A percentile compares a stretch with the other conserved stretches of the same genome.
Conservation (phyloP, 495 filamentous ascomycete genomes). For the Evansstolkia leycettana region DNA sequence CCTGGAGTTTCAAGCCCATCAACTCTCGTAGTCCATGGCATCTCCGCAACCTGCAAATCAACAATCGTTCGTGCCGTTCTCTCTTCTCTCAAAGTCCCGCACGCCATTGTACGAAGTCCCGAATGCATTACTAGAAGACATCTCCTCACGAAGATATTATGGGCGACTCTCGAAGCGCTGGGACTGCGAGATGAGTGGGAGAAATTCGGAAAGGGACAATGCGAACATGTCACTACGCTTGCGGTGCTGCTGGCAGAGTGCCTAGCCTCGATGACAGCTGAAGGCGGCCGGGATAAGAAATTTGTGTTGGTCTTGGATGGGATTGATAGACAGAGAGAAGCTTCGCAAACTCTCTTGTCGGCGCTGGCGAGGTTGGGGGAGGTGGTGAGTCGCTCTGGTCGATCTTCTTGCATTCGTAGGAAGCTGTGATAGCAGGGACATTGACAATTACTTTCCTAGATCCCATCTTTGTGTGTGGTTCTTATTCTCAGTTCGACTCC, state of each 20-base stretch:
- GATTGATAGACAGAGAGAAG: constrained; percentile 80
- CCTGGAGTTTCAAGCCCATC: constrained; percentile 30
- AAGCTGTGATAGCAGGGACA: background rate
- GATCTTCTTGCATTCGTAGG: background rate
- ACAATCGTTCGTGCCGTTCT: constrained; percentile 55
- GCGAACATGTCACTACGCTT: constrained; percentile 67
- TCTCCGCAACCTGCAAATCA: constrained; percentile 88
- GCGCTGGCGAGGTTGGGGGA: constrained; percentile 70
- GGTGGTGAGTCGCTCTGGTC: constrained; percentile 37
- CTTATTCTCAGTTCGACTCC: constrained; percentile 63
- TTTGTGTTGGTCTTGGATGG: constrained; percentile 83
- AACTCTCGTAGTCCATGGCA: constrained; percentile 68
- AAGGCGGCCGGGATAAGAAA: constrained; percentile 22
- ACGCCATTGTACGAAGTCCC: constrained; percentile 61
- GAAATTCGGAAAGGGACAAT: constrained; percentile 40
- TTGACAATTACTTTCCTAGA: constrained; percentile 36
- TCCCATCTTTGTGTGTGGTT: constrained; percentile 65
- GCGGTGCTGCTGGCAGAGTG: constrained; percentile 53
- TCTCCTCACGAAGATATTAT: constrained; percentile 54
- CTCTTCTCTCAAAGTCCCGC: constrained; percentile 35
- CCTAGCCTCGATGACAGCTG: constrained; percentile 14
- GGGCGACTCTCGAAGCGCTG: constrained; percentile 22
- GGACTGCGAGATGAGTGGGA: constrained; percentile 27
- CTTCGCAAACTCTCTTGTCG: constrained; percentile 68
- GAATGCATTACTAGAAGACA: constrained; percentile 90